Evolutionary conservation across 352 stramenopile species (phyloP), one percentile per base, ranked within the genome.

Genomic region (Phytophthora rubi): DNA sequence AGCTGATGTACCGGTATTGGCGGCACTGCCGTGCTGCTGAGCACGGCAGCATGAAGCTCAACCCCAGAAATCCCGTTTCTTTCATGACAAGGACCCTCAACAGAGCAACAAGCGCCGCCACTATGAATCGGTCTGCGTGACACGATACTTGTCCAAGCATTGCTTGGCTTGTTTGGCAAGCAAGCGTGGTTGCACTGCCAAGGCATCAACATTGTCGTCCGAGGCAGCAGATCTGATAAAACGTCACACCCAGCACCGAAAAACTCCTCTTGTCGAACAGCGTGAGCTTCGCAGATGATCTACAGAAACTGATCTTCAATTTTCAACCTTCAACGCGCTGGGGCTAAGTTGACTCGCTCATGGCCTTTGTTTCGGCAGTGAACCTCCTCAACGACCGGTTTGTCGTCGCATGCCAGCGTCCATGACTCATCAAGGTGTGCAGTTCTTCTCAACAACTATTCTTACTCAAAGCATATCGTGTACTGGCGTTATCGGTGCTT

Each of bases 401-500:
- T 49, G 8, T 21, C 42, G n/a, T 53, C 18, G 45, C 10, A 9
- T 53, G 47, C 21, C 4, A 9, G 16, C 21, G 6, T n/a, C n/a
- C n/a, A 53, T 53, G 47, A 53, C 47, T 53, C 47, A 53, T 53
- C n/a, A 53, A 28, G 12, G 35, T 42, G 35, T 1, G 47, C n/a
- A 53, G 47, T 18, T 53, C 47, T 30, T 53, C 47, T 53, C 47
- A 53, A 53, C 9, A 32, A 32, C n/a, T 2, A 8, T 28, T 13
- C n/a, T 30, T 30, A 60, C 35, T 60, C 42, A 51, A 37, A 18
- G 28, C 16, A 60, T 47, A 4, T 18, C 54, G 45, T 60, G 9
- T 9, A 10, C 10, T 10, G 16, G 9, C 30, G 32, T 59, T 37
- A 33, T 57, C 13, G 23, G 28, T 42, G 51, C 28, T 57, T 23